phyloP scores from a whole-genome alignment of 176 grass and related monocot genomes.

The Aegilops sharonensis region DNA sequence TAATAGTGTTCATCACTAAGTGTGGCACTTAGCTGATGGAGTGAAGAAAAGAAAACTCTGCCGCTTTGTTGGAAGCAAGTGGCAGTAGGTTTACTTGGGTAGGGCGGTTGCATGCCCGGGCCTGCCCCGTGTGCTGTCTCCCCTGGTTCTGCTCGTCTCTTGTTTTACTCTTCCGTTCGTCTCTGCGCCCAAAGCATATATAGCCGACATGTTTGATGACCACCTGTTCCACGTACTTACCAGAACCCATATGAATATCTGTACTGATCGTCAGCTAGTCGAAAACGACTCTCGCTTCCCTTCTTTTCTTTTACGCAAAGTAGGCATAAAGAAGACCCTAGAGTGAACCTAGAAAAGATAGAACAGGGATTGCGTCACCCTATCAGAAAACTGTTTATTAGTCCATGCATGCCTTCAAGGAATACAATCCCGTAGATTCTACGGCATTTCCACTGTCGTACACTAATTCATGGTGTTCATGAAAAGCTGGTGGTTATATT shows the following conservation, averaged over 20 bases:
- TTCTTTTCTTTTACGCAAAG: neutral
- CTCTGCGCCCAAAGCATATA: neutral
- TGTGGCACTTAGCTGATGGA: neutral
- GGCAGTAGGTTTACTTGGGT: neutral
- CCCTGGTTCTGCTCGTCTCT: neutral
- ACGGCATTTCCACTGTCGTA: neutral
- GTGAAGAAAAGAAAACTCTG: neutral
- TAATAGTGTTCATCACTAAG: neutral
- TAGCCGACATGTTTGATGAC: neutral
- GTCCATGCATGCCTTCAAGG: neutral
- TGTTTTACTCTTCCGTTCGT: neutral
- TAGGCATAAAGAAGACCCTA: neutral
- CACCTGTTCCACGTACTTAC: neutral
- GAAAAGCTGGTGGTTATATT: too few species aligned
- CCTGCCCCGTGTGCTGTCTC: neutral
- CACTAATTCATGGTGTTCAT: too few species aligned
- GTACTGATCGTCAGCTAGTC: neutral
- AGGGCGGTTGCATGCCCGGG: too few species aligned
- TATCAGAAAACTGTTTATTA: neutral
- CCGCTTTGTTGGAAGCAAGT: constrained; percentile 2
- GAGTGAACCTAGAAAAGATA: neutral
- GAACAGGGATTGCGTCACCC: neutral
- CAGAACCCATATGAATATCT: neutral
- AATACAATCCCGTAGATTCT: neutral
- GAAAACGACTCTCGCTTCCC: neutral